phyloP scores from a whole-genome alignment of 805 yeast genomes.

The Myxozyma geophila region DNA sequence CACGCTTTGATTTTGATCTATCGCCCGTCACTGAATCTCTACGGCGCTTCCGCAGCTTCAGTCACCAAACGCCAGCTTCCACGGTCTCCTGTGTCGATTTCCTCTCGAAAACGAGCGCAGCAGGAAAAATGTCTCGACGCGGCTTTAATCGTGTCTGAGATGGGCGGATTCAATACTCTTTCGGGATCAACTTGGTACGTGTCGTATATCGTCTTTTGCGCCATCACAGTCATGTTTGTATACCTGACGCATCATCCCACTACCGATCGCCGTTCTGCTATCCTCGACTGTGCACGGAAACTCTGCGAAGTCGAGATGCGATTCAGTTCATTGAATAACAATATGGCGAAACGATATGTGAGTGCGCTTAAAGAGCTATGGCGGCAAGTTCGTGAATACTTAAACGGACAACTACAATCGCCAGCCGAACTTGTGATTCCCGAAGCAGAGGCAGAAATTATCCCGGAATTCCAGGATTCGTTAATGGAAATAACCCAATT shows the following conservation, averaged over 20 bases:
- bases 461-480: neutral
- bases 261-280: neutral
- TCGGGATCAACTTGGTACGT: conserved; percentile 30
- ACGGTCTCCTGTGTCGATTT: neutral
- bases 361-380: conserved; percentile 30
- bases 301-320: conserved; percentile 27
- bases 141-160: conserved; percentile 25
- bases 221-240: conserved; percentile 34
- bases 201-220: conserved; percentile 30
- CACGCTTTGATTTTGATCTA: conserved; percentile 32
- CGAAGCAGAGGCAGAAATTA: too few species aligned
- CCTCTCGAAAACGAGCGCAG: conserved; percentile 12
- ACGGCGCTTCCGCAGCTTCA: neutral
- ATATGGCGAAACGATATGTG: conserved; percentile 29
- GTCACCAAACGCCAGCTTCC: neutral
- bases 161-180: conserved; percentile 13
- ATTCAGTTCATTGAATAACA: conserved; percentile 20
- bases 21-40: conserved; percentile 26
- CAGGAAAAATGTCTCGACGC: conserved; percentile 29
- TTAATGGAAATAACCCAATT: neutral
- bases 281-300: conserved; percentile 26
- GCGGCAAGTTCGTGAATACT: conserved; percentile 24
- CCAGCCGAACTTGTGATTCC: neutral
- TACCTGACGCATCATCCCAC: conserved; percentile 25
- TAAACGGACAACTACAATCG: conserved; percentile 6